A percentile compares a stretch with the other conserved stretches of the same genome.
These are phyloP conservation scores for Boletus sensibilis DNA, from an alignment of 768 basidiomycete genomes.

Conservation along the genomic window DNA sequence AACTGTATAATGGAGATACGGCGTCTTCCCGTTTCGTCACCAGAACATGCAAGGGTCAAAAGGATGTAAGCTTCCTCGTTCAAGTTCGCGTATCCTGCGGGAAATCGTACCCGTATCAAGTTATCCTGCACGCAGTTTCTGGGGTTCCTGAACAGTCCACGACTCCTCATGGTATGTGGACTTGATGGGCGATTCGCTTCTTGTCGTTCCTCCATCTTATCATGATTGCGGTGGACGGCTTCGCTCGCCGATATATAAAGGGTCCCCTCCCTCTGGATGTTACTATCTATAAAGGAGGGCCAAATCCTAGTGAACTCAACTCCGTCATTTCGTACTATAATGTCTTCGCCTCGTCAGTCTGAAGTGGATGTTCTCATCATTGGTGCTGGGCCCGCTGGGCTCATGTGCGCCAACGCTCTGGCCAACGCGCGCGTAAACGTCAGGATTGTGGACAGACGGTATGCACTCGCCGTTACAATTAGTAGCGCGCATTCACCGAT, in stretches of 20 bases:
- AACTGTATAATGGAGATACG: too few species aligned
- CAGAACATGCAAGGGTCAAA: neutral
- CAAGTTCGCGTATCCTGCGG: neutral
- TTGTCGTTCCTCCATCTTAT: neutral
- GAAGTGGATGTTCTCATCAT: constrained; percentile 42
- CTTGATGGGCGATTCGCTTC: neutral
- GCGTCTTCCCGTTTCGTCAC: neutral
- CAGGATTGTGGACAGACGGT: constrained; percentile 43
- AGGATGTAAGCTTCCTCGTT: neutral
- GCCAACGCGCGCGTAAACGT: constrained; percentile 38
- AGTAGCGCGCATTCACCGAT: neutral
- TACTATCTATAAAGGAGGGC: constrained; percentile 1
- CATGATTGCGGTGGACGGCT: neutral
- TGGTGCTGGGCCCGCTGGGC: constrained; percentile 43
- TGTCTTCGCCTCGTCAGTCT: constrained; percentile 21
- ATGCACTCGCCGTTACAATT: neutral
- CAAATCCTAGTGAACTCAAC: neutral
- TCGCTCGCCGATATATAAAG: constrained; percentile 4
- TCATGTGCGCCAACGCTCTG: constrained; percentile 44
- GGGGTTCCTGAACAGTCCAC: neutral
- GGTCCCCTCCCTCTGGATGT: neutral
- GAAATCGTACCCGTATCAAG: neutral
- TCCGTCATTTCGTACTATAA: neutral
- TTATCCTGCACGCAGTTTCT: neutral
- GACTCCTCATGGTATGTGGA: neutral